Conservation (phyloP, 352 stramenopile genomes). For the Globisporangium ultimum region DNA sequence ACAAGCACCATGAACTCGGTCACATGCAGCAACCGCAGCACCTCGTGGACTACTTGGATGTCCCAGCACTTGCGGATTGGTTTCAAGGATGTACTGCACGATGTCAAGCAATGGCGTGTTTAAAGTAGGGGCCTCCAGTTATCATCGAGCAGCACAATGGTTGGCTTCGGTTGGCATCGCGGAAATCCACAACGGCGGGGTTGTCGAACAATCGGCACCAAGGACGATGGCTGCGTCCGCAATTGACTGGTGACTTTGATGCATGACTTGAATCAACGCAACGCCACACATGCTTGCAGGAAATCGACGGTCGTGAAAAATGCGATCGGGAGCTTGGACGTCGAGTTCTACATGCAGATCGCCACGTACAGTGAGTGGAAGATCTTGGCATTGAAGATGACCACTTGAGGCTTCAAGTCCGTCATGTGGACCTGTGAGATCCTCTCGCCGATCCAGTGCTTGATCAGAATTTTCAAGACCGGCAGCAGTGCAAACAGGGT, state of each 20-base stretch:
- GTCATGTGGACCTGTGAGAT: background rate
- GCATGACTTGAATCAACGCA: background rate
- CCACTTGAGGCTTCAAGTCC: conserved; percentile 33
- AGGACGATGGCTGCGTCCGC: too few species aligned
- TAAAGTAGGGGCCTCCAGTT: too few species aligned
- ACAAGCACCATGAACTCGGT: conserved; percentile 29
- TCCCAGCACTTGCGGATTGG: background rate
- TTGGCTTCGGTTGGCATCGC: too few species aligned
- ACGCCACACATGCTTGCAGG: background rate
- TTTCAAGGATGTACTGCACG: background rate
- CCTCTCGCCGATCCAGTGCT: background rate
- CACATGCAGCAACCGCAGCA: conserved; percentile 25
- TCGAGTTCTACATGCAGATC: conserved; percentile 30
- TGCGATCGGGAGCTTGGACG: conserved; percentile 20
- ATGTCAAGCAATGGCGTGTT: background rate
- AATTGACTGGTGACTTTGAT: background rate
- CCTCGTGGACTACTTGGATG: background rate
- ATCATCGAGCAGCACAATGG: too few species aligned
- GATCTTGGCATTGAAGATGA: conserved; percentile 53
- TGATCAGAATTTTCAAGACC: conserved; percentile 20
- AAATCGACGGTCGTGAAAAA: conserved; percentile 30
- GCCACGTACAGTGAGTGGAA: conserved; percentile 49
- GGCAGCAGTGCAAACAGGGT: conserved; percentile 19
- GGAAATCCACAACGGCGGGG: too few species aligned
- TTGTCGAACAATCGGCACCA: too few species aligned